Percentiles rank a stretch among this genome's conserved stretches.
Evolutionary conservation across 139 green algal genomes (phyloP).

Genomic region (Coelastrella sp.): DNA sequence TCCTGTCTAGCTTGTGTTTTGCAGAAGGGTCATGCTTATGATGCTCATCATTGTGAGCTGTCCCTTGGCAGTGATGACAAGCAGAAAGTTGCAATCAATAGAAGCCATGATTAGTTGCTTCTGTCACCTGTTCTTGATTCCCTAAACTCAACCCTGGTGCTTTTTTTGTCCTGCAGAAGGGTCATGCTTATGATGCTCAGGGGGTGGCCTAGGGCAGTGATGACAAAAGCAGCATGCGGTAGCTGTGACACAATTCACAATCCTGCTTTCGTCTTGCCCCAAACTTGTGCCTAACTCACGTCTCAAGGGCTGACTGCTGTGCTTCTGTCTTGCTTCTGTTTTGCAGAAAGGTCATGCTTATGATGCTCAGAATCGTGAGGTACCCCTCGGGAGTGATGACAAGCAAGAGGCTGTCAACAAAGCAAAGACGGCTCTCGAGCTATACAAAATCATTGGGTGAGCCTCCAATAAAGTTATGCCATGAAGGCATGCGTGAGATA

Average conservation of each 20-base stretch:
- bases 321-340: not conserved
- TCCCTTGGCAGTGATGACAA: conserved; percentile 62
- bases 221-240: conserved; percentile 21
- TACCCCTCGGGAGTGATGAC: conserved; percentile 64
- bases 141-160: not conserved
- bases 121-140: no score
- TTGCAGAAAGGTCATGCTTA: conserved; percentile 68
- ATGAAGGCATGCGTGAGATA: no score
- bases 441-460: conserved; percentile 75
- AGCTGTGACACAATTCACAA: no score
- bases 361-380: conserved; percentile 71
- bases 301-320: not conserved
- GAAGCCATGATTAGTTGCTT: no score
- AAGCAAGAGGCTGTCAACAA: conserved; percentile 62
- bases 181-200: conserved; percentile 72
- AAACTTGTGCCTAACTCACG: no score
- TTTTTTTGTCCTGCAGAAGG: conserved; percentile 50
- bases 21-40: conserved; percentile 70
- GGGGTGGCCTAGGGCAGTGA: conserved; percentile 65
- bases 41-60: conserved; percentile 73
- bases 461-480: no score
- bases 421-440: conserved; percentile 72
- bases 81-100: conserved; percentile 56
- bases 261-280: no score
- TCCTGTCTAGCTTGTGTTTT: not conserved